Evolutionary conservation across 1,139 yeast species (phyloP), one percentile per base, ranked within the genome.

Genomic region (Pichia sp.): DNA sequence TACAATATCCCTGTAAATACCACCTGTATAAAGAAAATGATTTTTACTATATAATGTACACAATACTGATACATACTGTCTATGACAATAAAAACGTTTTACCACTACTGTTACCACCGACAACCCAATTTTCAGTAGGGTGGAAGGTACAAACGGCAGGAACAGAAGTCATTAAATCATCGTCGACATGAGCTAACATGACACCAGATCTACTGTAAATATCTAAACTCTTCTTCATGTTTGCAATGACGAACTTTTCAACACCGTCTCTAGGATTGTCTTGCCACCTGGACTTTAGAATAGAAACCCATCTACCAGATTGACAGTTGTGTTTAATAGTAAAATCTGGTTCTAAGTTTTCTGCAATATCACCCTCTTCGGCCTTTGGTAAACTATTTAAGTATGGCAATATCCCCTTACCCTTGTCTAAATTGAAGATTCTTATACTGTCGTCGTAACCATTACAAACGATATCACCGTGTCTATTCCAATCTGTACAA

Each of bases 81-180:
- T 18, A 34, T 24, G 27, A 42, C 14, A 33, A 84, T 47, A 90
- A 64, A 62, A 85, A 88, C 0, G 83, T 81, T 62, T 90, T 90
- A n/a, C 98, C 98, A 60, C 94, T 86, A 22, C 96, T 95, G 54
- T 91, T 86, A 9, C 96, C 98, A 3, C 98, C 99, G 1, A 80
- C 90, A 3, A 86, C 70, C 96, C 97, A 90, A 63, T 91, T 89
- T 58, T 83, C 76, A 1, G 86, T 77, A 3, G 93, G 96, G 64
- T 93, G 98, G 68, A 93, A 75, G 20, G 79, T 72, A 20, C 81
- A 74, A 1, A 87, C 97, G 0, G 98, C 97, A 2, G 98, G 98
- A 1, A 93, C 96, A 0, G 96, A 90, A 0, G 96, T 87, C 66
- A 86, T 78, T 38, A 71, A 58, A 2, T 63, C 68, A 12, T 67